Evolutionary conservation across 148 eudicot genomes (phyloP).

Genomic region (Beta vulgaris): DNA sequence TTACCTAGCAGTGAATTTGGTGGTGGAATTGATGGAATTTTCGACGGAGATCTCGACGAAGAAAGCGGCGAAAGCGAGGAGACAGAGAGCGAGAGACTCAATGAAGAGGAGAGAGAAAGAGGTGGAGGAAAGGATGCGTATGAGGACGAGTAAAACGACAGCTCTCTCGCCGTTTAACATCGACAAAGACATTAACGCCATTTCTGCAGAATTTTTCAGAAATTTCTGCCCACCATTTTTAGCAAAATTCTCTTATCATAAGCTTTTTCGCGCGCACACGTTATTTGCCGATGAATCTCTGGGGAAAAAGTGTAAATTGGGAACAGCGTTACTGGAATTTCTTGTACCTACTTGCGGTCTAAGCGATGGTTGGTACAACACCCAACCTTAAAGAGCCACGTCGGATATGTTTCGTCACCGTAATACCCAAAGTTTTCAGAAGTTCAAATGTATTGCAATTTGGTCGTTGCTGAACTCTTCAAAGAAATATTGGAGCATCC

Average conservation of each 20-base stretch:
- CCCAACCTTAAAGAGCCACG: background rate
- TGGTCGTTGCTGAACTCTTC: no score
- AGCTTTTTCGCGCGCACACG: conserved; percentile 22
- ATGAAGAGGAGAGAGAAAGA: conserved; percentile 46
- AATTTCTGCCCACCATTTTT: background rate
- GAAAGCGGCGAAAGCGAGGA: conserved; percentile 53
- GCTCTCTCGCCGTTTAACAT: conserved; percentile 81
- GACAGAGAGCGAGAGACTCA: conserved; percentile 45
- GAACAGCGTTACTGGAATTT: conserved; percentile 8
- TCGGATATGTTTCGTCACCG: conserved; percentile 6
- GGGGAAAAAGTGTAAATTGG: background rate
- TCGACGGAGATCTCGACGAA: conserved; percentile 59
- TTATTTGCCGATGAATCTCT: background rate
- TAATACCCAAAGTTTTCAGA: no score
- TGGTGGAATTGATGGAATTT: conserved; percentile 25
- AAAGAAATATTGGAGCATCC: no score
- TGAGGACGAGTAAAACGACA: conserved; percentile 56
- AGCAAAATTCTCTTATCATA: background rate
- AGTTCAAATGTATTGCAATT: no score
- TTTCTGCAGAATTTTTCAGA: background rate
- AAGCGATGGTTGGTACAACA: background rate
- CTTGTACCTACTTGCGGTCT: background rate
- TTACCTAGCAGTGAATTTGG: conserved; percentile 54
- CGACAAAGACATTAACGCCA: conserved; percentile 45
- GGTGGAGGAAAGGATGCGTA: conserved; percentile 40